phyloP scores from a whole-genome alignment of 192 early-diverging fungal species.

The Allomyces javanicus region DNA sequence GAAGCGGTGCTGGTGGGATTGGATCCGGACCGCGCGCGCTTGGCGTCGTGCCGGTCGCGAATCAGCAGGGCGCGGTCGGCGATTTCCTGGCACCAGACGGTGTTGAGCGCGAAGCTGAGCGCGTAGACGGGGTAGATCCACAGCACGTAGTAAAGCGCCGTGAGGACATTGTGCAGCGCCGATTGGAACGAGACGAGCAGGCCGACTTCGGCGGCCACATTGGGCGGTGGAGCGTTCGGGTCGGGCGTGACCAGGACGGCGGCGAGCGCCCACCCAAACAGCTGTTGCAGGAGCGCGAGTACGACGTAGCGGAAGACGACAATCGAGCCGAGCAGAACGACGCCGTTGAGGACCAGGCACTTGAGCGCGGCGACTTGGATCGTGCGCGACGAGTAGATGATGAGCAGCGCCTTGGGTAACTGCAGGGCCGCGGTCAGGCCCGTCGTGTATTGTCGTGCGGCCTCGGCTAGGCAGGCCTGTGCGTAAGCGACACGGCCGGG shows the following conservation, averaged over 20 bases:
- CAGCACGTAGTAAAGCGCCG: background rate
- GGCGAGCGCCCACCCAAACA: background rate
- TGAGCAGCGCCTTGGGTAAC: background rate
- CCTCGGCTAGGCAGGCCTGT: too few relatives aligned
- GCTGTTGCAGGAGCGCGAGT: slow-evolving; percentile 6
- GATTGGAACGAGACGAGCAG: too few relatives aligned
- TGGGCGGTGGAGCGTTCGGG: too few relatives aligned
- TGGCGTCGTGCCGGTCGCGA: background rate
- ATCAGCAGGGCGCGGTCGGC: background rate
- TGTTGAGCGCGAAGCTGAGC: background rate
- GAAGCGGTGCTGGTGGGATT: too few relatives aligned
- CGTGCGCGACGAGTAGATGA: background rate
- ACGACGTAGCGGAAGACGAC: slow-evolving; percentile 18
- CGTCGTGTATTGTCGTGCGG: background rate
- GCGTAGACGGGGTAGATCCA: background rate
- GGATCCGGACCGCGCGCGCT: too few relatives aligned
- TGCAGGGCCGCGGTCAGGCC: background rate
- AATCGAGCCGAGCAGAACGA: slow-evolving; percentile 31
- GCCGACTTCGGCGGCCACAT: too few relatives aligned
- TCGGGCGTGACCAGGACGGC: too few relatives aligned
- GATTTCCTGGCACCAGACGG: background rate
- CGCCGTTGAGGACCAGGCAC: slow-evolving; percentile 25
- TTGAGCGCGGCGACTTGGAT: slow-evolving; percentile 10
- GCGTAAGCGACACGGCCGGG: too few relatives aligned
- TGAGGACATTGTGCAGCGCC: too few relatives aligned